Percentiles rank a stretch among this genome's conserved stretches.
These are phyloP conservation scores for Coriaria nepalensis DNA, from an alignment of 306 rosid species.

Conservation along the genomic window DNA sequence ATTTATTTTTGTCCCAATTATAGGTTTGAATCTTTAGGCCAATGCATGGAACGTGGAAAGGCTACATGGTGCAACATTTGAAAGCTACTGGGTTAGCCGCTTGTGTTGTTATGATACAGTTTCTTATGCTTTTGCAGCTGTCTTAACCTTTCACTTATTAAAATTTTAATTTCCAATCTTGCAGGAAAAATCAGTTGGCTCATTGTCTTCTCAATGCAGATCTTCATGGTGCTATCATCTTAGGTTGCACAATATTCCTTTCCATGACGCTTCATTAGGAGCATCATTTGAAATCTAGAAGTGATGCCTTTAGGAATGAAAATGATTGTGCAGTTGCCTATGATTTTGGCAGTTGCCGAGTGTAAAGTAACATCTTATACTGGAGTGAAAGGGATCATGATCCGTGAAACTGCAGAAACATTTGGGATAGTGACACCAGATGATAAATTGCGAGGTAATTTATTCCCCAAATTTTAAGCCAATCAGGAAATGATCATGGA, in stretches of 20 bases:
- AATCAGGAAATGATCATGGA: background rate
- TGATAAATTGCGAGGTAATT: conserved; percentile 49
- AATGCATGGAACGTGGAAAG: conserved; percentile 89
- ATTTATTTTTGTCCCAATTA: conserved; percentile 9
- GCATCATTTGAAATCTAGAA: background rate
- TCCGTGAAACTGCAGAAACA: conserved; percentile 75
- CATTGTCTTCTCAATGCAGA: conserved; percentile 65
- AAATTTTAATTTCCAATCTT: conserved; percentile 19
- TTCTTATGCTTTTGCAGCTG: background rate
- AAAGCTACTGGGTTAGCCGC: conserved; percentile 38
- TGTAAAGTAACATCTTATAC: conserved; percentile 44
- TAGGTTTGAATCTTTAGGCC: conserved; percentile 63
- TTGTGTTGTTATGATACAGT: background rate
- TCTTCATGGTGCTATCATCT: conserved; percentile 72
- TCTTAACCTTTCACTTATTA: conserved; percentile 10
- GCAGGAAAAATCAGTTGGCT: conserved; percentile 65
- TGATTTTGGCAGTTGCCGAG: conserved; percentile 46
- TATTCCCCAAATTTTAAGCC: conserved; percentile 5
- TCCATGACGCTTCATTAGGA: background rate
- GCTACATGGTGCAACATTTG: conserved; percentile 36
- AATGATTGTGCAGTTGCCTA: background rate
- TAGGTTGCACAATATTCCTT: conserved; percentile 31
- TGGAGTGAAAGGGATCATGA: conserved; percentile 61
- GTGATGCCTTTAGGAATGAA: no score
- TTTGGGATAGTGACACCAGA: conserved; percentile 65